Percentiles rank a stretch among this genome's conserved stretches.
Evolutionary conservation across 495 filamentous ascomycete species (phyloP).

Genomic region (Polyplosphaeria fusca): DNA sequence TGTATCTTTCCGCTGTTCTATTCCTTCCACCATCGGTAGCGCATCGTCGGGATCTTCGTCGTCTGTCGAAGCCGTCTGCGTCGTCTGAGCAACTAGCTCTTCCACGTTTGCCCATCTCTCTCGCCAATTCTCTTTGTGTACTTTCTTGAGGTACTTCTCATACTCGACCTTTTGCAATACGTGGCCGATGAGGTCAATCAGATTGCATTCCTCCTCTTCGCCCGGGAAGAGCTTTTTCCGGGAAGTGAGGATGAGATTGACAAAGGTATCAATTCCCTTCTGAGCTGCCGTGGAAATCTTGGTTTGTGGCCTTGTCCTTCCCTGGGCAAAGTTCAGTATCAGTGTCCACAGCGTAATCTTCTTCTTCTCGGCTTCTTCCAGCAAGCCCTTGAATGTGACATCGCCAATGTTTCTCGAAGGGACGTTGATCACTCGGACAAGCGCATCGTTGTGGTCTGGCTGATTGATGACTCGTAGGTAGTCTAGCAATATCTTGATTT

Average conservation of each 20-base stretch:
- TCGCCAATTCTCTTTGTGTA: slow-evolving; percentile 70
- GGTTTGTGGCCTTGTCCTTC: slow-evolving; percentile 61
- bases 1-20: slow-evolving; percentile 61
- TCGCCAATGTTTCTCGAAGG: slow-evolving; percentile 82
- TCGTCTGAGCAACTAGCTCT: slow-evolving; percentile 76
- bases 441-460: slow-evolving; percentile 82
- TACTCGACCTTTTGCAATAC: slow-evolving; percentile 72
- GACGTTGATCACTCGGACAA: slow-evolving; percentile 80
- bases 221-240: slow-evolving; percentile 56
- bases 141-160: slow-evolving; percentile 64
- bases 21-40: slow-evolving; percentile 73
- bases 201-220: slow-evolving; percentile 44
- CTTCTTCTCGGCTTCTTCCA: slow-evolving; percentile 69
- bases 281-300: slow-evolving; percentile 67
- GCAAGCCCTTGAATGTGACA: slow-evolving; percentile 64
- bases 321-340: slow-evolving; percentile 67
- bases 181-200: slow-evolving; percentile 69
- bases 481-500: slow-evolving; percentile 86
- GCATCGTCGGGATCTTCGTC: slow-evolving; percentile 58
- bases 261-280: slow-evolving; percentile 59
- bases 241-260: slow-evolving; percentile 60
- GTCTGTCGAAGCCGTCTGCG: slow-evolving; percentile 55
- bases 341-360: slow-evolving; percentile 70
- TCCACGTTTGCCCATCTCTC: slow-evolving; percentile 87
- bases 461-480: slow-evolving; percentile 85